Conservation (phyloP, 192 early-diverging fungal genomes). For the Obelidium mucronatum region DNA sequence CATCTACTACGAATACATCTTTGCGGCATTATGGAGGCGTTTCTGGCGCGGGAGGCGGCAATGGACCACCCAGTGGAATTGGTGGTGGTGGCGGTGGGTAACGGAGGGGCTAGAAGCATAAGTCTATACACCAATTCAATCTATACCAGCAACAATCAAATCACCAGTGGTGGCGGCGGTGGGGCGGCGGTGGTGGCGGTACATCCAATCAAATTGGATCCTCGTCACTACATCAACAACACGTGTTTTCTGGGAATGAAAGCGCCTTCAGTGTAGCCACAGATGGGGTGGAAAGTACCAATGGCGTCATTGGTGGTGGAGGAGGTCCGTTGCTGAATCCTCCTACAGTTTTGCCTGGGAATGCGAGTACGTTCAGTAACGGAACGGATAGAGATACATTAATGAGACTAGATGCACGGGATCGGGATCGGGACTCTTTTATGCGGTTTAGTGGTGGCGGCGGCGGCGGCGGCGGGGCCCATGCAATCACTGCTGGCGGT, state of each 20-base stretch:
- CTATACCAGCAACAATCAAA: not conserved
- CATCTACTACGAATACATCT: constrained; percentile 7
- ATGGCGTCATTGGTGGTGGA: not conserved
- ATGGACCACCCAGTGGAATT: not conserved
- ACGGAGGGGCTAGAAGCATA: not conserved
- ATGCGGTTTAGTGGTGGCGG: not conserved
- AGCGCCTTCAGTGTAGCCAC: not conserved
- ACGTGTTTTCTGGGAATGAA: too few relatives aligned
- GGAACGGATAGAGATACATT: not conserved
- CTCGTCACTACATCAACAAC: too few relatives aligned
- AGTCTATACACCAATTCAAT: not conserved
- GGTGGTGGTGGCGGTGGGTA: not conserved
- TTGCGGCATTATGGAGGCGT: constrained; percentile 14
- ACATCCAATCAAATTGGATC: too few relatives aligned
- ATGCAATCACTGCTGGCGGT: not conserved
- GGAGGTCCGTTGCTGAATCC: not conserved
- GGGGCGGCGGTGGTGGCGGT: not conserved
- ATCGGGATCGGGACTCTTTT: not conserved
- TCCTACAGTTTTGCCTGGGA: not conserved
- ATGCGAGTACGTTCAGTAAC: not conserved
- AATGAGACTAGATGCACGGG: not conserved
- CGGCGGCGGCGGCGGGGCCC: not conserved
- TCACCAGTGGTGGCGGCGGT: not conserved
- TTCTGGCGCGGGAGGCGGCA: not conserved
- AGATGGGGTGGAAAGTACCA: not conserved